Base-by-base conservation (phyloP, 2,329 filamentous ascomycete species). In the Cladosporium sp. region DNA sequence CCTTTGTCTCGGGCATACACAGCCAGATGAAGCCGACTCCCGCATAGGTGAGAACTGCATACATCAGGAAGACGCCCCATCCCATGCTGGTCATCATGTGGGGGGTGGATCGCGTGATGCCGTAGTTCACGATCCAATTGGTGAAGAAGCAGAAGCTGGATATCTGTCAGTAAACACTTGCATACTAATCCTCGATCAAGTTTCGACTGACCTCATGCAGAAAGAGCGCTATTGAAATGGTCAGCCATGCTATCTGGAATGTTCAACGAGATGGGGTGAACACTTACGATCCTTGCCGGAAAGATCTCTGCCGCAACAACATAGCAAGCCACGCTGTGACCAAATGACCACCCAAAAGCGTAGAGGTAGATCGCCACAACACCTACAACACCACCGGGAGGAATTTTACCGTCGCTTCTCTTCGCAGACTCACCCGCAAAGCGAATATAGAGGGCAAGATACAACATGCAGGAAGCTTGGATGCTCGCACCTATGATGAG, bases 71-170 rank as follows among this genome's bases (percentile, higher is more conserved):
- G 5, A 66, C 67, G 1, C 68, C 67, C 32, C 58, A 67, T 13
- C 67, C 68, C 67, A 69, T 66, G 13, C 67, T 59, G 10, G 67
- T 69, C 16, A 69, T 57, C 67, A 69, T 70, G 34, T 65, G 39
- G 6, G 68, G 67, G 1, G 68, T 68, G 3, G 68, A 66, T 51
- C 66, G 64, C 3, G 67, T 69, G 63, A 68, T 67, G 13, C 67
- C 68, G 28, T 70, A 70, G 64, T 70, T 65, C 18, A 70, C 67
- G 34, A 70, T 70, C 68, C 68, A 70, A 46, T 70, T 70, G 56
- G 65, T 58, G 61, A 70, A 70, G 65, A 70, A 70, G 48, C 68
- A 70, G 51, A 69, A 68, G 6, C 65, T 51, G 65, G 67, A 67
- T 56, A 62, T 64, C 49, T 21, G 39, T 46, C n/a, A 46, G 16